Evolutionary conservation across 305 asterid genomes (phyloP), one percentile per base, ranked within the genome.

Genomic region (Fraxinus dipetala): DNA sequence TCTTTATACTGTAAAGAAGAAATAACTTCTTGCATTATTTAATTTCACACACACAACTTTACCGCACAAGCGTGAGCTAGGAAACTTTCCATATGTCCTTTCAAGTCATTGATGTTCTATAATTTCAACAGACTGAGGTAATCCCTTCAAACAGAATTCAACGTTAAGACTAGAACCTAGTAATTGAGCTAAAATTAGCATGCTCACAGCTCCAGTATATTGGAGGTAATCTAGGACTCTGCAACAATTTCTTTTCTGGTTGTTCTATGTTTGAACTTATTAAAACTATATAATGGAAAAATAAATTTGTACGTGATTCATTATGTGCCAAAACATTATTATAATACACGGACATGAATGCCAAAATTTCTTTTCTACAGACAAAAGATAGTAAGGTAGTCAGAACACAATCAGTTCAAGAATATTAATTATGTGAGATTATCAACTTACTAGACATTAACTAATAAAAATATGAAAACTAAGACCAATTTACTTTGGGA

Each of bases 401-500:
- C 73, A 65, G 73, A 28, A 65, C 32, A 24, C 35, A 13, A 65
- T 65, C 73, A 65, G 73, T 65, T 65, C 36, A 65, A 65, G 73
- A 65, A 65, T 65, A 24, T 28, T 72, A 78, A 51, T 28, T 24
- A 82, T 30, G 18, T 38, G 31, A 65, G 73, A 65, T 70, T 75
- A 65, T 65, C 80, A 78, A 78, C 79, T 70, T 77, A 83, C 83
- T 40, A 61, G 59, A 79, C 74, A 22, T 30, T 65, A 43, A 79
- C 48, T 34, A 81, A 18, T 63, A 40, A 34, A 78, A 54, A 69
- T 24, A 40, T 34, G 34, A 79, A 79, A 11, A 59, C 18, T 22
- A 63, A 63, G 31, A 56, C 9, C 51, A 51, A 20, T 48, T 16
- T 65, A 28, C 30, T 14, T 72, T 18, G 77, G 77, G 84, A 85